phyloP scores from a whole-genome alignment of 2,329 filamentous ascomycete genomes.

The Penicillium sp. region DNA sequence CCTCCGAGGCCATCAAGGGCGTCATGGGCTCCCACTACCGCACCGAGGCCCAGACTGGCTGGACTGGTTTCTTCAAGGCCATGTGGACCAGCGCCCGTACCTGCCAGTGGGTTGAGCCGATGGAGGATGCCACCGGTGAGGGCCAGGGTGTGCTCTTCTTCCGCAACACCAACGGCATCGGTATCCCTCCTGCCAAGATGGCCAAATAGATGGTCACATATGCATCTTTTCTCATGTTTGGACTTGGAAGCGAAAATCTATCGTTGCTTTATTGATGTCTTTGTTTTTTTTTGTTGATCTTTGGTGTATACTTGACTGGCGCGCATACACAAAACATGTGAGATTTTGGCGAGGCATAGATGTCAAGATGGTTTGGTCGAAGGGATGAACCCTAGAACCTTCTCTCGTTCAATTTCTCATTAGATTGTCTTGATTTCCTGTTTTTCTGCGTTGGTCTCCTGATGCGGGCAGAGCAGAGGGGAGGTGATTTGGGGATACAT shows the following conservation, averaged over 20 bases:
- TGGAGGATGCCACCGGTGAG: conserved; percentile 74
- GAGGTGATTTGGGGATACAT: neutral
- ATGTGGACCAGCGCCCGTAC: conserved; percentile 77
- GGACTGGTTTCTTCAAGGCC: conserved; percentile 78
- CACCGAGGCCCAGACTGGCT: conserved; percentile 72
- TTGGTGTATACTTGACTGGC: conserved; percentile 13
- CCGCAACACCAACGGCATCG: conserved; percentile 89
- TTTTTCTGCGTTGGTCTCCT: neutral
- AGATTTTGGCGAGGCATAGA: conserved; percentile 13
- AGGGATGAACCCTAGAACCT: neutral
- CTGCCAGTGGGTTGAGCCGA: conserved; percentile 98
- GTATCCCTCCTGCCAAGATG: conserved; percentile 57
- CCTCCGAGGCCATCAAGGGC: conserved; percentile 87
- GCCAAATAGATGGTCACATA: conserved; percentile 27
- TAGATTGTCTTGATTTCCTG: conserved; percentile 2
- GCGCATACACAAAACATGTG: conserved; percentile 10
- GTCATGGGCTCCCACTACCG: conserved; percentile 97
- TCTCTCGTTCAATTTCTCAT: neutral
- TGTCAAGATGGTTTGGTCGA: neutral
- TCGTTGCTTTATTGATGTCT: neutral
- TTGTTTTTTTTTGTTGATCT: neutral
- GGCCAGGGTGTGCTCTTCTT: conserved; percentile 88
- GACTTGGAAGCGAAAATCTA: conserved; percentile 4
- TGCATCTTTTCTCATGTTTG: conserved; percentile 11
- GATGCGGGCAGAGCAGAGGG: neutral